A percentile compares a stretch with the other conserved stretches of the same genome.
These are phyloP conservation scores for Gyromitra esculenta DNA, from an alignment of 2,329 filamentous ascomycete genomes.

Conservation along the genomic window DNA sequence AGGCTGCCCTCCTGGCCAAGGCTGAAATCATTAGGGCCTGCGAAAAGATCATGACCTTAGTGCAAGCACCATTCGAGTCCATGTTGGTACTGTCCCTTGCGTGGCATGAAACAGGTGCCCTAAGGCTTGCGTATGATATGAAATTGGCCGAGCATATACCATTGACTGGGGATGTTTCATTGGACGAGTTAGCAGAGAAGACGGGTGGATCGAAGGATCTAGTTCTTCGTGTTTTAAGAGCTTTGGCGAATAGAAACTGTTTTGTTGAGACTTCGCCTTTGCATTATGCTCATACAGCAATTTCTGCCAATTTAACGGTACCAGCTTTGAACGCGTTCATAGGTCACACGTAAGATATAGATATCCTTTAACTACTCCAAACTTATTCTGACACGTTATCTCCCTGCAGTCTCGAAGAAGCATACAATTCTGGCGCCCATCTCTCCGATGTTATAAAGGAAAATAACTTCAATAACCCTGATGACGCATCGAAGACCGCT, in stretches of 20 bases:
- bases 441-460: conserved; percentile 1
- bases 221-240: conserved; percentile 13
- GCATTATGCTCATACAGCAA: conserved; percentile 18
- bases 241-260: conserved; percentile 10
- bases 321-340: background rate
- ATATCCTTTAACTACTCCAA: background rate
- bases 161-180: conserved; percentile 4
- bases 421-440: background rate
- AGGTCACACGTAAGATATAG: conserved; percentile 6
- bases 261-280: conserved; percentile 22
- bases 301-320: conserved; percentile 2
- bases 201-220: conserved; percentile 9
- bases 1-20: background rate
- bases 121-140: conserved; percentile 19
- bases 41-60: conserved; percentile 20
- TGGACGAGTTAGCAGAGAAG: conserved; percentile 16
- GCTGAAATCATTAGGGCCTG: conserved; percentile 15
- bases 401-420: background rate
- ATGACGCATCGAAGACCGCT: conserved; percentile 16
- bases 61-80: background rate
- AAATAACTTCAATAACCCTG: conserved; percentile 13
- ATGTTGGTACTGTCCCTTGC: background rate
- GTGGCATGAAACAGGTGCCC: background rate
- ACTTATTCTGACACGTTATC: background rate
- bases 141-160: conserved; percentile 10